These are phyloP conservation scores for Pinus taeda DNA, from an alignment of 75 land plant species.

Conservation along the genomic window DNA sequence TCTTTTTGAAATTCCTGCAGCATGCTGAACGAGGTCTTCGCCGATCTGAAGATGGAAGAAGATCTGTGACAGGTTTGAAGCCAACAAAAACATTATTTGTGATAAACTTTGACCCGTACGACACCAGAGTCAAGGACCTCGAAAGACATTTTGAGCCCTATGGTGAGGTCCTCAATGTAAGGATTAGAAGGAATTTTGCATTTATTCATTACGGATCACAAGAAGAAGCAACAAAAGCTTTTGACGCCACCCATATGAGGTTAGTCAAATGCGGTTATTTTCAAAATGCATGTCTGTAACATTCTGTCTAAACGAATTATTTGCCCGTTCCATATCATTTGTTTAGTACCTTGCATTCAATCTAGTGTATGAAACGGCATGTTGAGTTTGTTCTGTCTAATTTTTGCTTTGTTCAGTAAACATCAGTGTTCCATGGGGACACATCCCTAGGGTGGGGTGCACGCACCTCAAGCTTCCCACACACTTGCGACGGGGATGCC, in stretches of 20 bases:
- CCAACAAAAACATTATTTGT: conserved; percentile 96
- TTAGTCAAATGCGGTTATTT: not conserved
- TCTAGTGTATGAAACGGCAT: too few species aligned
- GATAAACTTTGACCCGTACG: conserved; percentile 84
- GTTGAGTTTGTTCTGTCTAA: too few species aligned
- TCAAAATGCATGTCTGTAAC: too few species aligned
- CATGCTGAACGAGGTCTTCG: conserved; percentile 77
- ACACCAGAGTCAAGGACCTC: conserved; percentile 70
- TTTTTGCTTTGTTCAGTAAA: too few species aligned
- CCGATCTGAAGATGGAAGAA: conserved; percentile 60
- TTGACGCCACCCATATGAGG: conserved; percentile 71
- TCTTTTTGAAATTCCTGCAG: not conserved
- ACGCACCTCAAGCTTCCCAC: too few species aligned
- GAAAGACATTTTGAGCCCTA: conserved; percentile 92
- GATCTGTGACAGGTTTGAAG: conserved; percentile 48
- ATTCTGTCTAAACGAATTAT: too few species aligned
- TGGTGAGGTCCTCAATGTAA: conserved; percentile 77
- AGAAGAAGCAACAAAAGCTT: conserved; percentile 85
- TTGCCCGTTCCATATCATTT: too few species aligned
- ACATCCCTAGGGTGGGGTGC: too few species aligned
- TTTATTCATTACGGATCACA: conserved; percentile 73
- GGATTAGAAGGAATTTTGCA: conserved; percentile 87
- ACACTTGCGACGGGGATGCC: too few species aligned
- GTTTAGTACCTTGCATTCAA: too few species aligned
- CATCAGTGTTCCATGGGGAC: too few species aligned